Evolutionary conservation across 805 yeast genomes (phyloP), one percentile per base, ranked within the genome.

Genomic region (Pichia deserticola): DNA sequence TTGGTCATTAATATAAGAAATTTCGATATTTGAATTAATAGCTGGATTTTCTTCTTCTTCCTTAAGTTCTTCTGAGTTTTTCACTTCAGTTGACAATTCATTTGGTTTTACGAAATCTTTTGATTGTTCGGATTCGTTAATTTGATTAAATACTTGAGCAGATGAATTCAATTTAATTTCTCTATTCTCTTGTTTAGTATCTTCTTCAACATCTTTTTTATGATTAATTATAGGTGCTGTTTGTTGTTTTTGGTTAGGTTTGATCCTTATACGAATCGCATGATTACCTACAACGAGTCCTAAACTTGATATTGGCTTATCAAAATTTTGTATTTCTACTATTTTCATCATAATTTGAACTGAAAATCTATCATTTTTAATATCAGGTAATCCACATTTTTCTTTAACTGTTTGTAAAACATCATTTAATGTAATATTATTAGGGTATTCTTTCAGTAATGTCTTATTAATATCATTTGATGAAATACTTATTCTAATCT

Each of bases 241-340:
- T 8, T 38, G 40, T 10, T 10, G 32, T 13, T 13, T 2, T 11
- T 38, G 27, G 15, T 9, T 6, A 6, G 37, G 30, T 7, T 25
- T 15, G 5, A 43, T 7, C 25, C 36, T 11, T 3, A 45, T n/a
- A 3, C 45, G 28, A 1, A 48, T 45, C 12, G 52, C 52, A 33
- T 49, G 46, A 25, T 48, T 48, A 2, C 51, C 51, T 25, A 3
- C 25, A 2, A 12, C 15, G 3, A 48, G 11, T 25, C 51, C 51
- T 13, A 45, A 36, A 27, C 33, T 28, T 7, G 25, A 6, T 32
- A 44, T 25, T 7, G 36, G 13, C 5, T 41, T 32, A 15, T 11
- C 2, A 12, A 27, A 33, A 27, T 48, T 40, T 3, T 27, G 6
- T 20, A 12, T 2, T 8, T 40, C 44, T 3, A 43, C 5, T 3